Conservation (phyloP, 352 stramenopile genomes). For the Thalassiosira livingstoniorum region DNA sequence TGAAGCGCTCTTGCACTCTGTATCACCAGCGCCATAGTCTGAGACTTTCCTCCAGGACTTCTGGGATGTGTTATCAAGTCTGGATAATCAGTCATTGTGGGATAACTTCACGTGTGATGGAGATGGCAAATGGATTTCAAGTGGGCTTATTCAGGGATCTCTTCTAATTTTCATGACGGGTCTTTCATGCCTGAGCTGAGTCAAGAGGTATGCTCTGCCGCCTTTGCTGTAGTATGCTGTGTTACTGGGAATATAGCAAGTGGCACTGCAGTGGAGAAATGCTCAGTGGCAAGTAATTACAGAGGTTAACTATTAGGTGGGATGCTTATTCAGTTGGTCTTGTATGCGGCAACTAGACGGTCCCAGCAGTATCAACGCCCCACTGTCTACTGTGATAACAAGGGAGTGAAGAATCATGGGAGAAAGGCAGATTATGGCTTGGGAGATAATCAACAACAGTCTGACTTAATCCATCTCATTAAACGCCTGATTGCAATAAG, state of each 20-base stretch:
- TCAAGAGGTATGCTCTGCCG: neutral
- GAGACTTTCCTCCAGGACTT: too few relatives aligned
- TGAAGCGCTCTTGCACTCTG: too few relatives aligned
- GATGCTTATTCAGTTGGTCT: neutral
- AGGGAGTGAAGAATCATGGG: neutral
- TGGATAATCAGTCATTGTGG: slow-evolving; percentile 13
- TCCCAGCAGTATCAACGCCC: neutral
- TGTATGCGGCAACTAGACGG: neutral
- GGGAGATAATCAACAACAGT: too few relatives aligned
- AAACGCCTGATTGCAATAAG: neutral
- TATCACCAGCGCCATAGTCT: too few relatives aligned
- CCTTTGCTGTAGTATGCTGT: neutral
- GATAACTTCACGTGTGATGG: neutral
- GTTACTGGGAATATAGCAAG: neutral
- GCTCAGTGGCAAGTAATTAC: neutral
- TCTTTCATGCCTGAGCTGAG: neutral
- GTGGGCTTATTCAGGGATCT: neutral
- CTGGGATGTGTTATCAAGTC: neutral
- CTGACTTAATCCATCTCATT: too few relatives aligned
- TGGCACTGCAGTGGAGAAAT: neutral
- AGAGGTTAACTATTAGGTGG: neutral
- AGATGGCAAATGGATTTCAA: slow-evolving; percentile 4
- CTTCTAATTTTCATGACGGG: neutral
- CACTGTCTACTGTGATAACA: neutral
- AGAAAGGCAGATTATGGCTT: neutral